Conservation (phyloP, 2,329 filamentous ascomycete species). For the Penicillium sp. region DNA sequence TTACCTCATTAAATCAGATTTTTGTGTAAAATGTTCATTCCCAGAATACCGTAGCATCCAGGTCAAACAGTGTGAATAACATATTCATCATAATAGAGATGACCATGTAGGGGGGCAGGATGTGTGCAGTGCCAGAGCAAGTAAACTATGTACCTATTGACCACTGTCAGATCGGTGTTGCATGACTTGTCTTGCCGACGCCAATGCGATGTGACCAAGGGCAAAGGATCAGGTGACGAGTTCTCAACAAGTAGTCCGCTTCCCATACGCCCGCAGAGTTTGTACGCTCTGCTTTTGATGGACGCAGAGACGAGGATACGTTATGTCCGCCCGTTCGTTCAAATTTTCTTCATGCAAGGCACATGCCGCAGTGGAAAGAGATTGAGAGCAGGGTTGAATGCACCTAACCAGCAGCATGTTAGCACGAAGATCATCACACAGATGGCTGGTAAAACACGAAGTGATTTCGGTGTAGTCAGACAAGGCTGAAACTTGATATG, state of each 20-base stretch:
- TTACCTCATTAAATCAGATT: conserved; percentile 71
- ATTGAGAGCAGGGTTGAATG: conserved; percentile 20
- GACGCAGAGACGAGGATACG: conserved; percentile 52
- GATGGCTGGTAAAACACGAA: conserved; percentile 19
- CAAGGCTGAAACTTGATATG: conserved; percentile 66
- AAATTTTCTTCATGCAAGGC: conserved; percentile 58
- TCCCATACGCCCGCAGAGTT: conserved; percentile 57
- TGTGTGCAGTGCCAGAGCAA: conserved; percentile 13
- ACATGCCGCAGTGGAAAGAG: conserved; percentile 19
- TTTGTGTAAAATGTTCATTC: conserved; percentile 62
- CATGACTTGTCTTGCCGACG: conserved; percentile 11
- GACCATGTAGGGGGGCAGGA: conserved; percentile 30
- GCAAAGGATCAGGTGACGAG: conserved; percentile 59
- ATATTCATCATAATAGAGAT: conserved; percentile 60
- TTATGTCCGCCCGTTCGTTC: conserved; percentile 70
- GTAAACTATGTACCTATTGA: conserved; percentile 27
- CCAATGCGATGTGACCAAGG: conserved; percentile 20
- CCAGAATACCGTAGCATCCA: conserved; percentile 50
- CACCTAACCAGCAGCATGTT: conserved; percentile 36
- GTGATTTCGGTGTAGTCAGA: conserved; percentile 49
- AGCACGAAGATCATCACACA: conserved; percentile 26
- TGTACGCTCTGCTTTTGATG: conserved; percentile 60
- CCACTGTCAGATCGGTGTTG: conserved; percentile 21
- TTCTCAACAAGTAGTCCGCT: conserved; percentile 64
- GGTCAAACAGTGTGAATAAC: conserved; percentile 70